phyloP scores from a whole-genome alignment of 1,284 basidiomycete species.

The Fistulina hepatica region DNA sequence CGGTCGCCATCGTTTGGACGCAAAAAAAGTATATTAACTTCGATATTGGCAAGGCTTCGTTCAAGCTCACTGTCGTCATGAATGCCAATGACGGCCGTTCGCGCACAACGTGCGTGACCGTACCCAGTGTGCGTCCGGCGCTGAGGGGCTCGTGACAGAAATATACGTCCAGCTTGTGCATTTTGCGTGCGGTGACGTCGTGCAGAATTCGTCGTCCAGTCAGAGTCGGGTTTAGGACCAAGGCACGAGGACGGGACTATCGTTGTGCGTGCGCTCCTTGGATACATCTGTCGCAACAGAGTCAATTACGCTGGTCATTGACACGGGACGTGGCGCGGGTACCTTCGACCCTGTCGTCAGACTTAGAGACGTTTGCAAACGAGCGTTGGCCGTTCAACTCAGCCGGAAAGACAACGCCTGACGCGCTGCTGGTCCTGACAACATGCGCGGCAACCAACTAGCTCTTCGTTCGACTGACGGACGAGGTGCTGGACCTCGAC shows the following conservation, averaged over 20 bases:
- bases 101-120: not conserved
- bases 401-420: not conserved
- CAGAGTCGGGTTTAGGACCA: not conserved
- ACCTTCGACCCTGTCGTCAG: not conserved
- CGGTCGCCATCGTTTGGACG: too few species aligned
- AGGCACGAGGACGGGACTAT: constrained; percentile 1
- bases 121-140: constrained; percentile 14
- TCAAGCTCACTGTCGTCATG: constrained; percentile 59
- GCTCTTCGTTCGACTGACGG: constrained; percentile 12
- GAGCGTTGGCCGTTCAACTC: not conserved
- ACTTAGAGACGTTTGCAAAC: not conserved
- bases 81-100: constrained; percentile 35
- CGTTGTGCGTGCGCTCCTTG: not conserved
- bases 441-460: constrained; percentile 1
- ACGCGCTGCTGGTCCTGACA: too few species aligned
- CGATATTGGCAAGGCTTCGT: constrained; percentile 59
- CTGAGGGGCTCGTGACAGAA: constrained; percentile 55
- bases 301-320: too few species aligned
- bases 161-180: constrained; percentile 86
- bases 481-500: constrained; percentile 29
- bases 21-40: constrained; percentile 65
- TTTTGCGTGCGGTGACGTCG: constrained; percentile 45
- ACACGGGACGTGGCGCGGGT: too few species aligned
- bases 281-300: too few species aligned
- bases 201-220: constrained; percentile 10